phyloP scores from a whole-genome alignment of 169 alveolate genomes.

The Prorocentrum cordatum region DNA sequence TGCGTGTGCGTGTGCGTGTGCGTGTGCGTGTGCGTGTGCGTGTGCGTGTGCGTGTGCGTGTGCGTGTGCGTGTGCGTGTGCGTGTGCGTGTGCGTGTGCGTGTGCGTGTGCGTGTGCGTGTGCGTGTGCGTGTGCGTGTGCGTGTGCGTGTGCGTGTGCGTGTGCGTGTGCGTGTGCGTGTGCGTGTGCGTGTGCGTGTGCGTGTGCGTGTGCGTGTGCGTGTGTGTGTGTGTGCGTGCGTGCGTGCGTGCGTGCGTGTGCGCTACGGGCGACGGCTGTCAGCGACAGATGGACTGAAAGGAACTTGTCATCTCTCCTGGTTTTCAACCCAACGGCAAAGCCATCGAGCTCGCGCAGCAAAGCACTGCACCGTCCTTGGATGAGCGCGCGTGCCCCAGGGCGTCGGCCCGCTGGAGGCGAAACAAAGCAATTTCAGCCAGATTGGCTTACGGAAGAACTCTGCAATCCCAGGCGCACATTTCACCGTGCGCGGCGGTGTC shows the following conservation, averaged over 20 bases:
- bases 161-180: neutral
- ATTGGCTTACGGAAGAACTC: too few species aligned
- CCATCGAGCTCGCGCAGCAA: too few species aligned
- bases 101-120: neutral
- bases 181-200: neutral
- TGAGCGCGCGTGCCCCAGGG: too few species aligned
- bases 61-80: neutral
- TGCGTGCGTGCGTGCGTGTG: neutral
- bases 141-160: neutral
- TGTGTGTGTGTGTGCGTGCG: neutral
- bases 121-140: neutral
- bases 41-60: neutral
- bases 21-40: neutral
- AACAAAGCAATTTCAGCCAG: too few species aligned
- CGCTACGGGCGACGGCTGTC: too few species aligned
- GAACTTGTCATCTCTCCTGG: too few species aligned
- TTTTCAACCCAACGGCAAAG: too few species aligned
- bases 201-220: neutral
- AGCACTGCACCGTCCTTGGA: too few species aligned
- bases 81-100: neutral
- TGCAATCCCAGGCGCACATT: too few species aligned
- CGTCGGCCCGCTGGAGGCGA: too few species aligned
- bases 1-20: neutral
- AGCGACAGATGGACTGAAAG: too few species aligned
- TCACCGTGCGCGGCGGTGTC: too few species aligned